Conservation (phyloP, 1,284 basidiomycete genomes). For the Trichosporon sp. region DNA sequence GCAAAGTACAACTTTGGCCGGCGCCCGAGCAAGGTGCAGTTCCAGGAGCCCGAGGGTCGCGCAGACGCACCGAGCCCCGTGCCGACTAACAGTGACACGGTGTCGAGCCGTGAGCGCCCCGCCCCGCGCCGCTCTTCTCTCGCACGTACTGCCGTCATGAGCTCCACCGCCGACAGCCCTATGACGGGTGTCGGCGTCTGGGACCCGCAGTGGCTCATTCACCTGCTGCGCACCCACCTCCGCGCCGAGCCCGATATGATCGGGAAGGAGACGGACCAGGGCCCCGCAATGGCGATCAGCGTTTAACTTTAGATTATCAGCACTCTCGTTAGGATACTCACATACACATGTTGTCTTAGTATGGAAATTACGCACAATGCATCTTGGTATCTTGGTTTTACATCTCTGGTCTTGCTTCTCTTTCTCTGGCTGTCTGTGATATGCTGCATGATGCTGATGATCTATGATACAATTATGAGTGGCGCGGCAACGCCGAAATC, state of each 20-base stretch:
- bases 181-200: constrained; percentile 33
- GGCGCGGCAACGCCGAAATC: not conserved
- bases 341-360: not conserved
- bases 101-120: not conserved
- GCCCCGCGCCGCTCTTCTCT: not conserved
- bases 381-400: not conserved
- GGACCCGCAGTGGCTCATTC: constrained; percentile 43
- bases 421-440: not conserved
- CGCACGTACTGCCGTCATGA: not conserved
- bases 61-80: not conserved
- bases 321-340: not conserved
- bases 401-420: not conserved
- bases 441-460: not conserved
- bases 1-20: constrained; percentile 19
- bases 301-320: not conserved
- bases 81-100: not conserved
- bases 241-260: constrained; percentile 11
- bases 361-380: not conserved
- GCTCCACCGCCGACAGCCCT: not conserved
- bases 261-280: not conserved
- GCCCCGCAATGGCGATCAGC: not conserved
- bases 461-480: constrained; percentile 27
- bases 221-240: constrained; percentile 26
- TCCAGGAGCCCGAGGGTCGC: constrained; percentile 27
- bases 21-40: constrained; percentile 45